Percentiles rank a stretch among this genome's conserved stretches.
Evolutionary conservation across 1,284 basidiomycete genomes (phyloP).

Genomic region (Pseudozyma flocculosa): DNA sequence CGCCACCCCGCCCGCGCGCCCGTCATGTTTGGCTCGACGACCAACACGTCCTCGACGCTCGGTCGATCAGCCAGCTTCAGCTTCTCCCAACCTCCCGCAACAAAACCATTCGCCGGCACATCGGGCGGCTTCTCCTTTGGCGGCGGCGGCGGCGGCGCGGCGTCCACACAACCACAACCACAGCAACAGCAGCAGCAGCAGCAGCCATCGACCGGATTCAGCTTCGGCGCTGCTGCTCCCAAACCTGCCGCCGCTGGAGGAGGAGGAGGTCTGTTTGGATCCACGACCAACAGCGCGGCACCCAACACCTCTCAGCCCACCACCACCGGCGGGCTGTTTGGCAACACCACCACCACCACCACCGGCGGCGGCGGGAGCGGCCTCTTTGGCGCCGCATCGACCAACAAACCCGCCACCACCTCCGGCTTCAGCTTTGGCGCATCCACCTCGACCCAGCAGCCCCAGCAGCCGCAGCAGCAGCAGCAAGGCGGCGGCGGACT

Average conservation of each 20-base stretch:
- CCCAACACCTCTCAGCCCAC: constrained; percentile 1
- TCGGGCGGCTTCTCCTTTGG: constrained; percentile 33
- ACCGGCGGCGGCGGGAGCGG: constrained; percentile 11
- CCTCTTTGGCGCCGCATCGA: constrained; percentile 26
- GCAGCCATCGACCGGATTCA: constrained; percentile 23
- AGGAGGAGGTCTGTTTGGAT: constrained; percentile 6
- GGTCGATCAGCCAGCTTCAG: constrained; percentile 37
- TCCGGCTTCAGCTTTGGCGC: constrained; percentile 1
- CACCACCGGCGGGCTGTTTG: not conserved
- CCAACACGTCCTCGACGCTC: constrained; percentile 8
- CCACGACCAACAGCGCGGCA: not conserved
- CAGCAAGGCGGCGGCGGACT: not conserved
- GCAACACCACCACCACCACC: constrained; percentile 8
- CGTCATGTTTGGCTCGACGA: constrained; percentile 26
- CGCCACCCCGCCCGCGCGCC: too few relatives aligned
- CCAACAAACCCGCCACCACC: not conserved
- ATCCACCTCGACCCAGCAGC: too few relatives aligned
- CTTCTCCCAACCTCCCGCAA: constrained; percentile 36
- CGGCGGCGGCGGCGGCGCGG: constrained; percentile 1
- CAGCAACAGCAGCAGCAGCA: constrained; percentile 8
- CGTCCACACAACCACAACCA: constrained; percentile 7
- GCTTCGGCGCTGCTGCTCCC: constrained; percentile 17
- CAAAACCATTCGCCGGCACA: constrained; percentile 34
- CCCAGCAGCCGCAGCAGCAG: too few relatives aligned
- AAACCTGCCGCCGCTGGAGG: constrained; percentile 10